Conservation (phyloP, 495 filamentous ascomycete species). For the Xylaria cubensis region DNA sequence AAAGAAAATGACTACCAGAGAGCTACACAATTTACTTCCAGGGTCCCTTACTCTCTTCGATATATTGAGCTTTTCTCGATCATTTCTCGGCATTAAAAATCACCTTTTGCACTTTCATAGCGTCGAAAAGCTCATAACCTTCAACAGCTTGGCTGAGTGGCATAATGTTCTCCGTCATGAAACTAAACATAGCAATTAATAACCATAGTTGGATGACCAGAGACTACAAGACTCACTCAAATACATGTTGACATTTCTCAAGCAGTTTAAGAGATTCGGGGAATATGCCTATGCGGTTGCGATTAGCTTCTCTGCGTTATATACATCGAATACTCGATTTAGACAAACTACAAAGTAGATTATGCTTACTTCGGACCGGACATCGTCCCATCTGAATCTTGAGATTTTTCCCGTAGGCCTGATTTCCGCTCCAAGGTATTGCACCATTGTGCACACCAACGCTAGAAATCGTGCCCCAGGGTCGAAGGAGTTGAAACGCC, state of each 20-base stretch:
- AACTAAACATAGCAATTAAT: conserved; percentile 55
- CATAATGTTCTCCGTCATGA: conserved; percentile 93
- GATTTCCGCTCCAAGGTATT: conserved; percentile 67
- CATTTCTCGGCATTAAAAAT: conserved; percentile 52
- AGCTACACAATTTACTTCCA: background rate
- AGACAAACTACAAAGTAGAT: background rate
- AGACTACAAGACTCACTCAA: conserved; percentile 65
- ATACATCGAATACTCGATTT: background rate
- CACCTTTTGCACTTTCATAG: conserved; percentile 89
- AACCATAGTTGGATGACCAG: background rate
- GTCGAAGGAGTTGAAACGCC: conserved; percentile 55
- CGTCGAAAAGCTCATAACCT: conserved; percentile 88
- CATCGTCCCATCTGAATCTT: conserved; percentile 91
- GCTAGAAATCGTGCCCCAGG: conserved; percentile 59
- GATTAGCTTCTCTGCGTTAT: background rate
- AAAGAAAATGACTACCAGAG: background rate
- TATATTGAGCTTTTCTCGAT: background rate
- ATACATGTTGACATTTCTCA: conserved; percentile 77
- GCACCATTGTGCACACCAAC: conserved; percentile 54
- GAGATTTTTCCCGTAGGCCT: conserved; percentile 88
- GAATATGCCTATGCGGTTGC: conserved; percentile 59
- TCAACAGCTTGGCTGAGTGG: conserved; percentile 79
- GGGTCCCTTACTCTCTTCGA: background rate
- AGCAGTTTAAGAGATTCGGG: conserved; percentile 74
- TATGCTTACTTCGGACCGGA: conserved; percentile 69